A percentile compares a stretch with the other conserved stretches of the same genome.
These are phyloP conservation scores for Termitomyces sp. DNA, from an alignment of 768 basidiomycete species.

Conservation along the genomic window DNA sequence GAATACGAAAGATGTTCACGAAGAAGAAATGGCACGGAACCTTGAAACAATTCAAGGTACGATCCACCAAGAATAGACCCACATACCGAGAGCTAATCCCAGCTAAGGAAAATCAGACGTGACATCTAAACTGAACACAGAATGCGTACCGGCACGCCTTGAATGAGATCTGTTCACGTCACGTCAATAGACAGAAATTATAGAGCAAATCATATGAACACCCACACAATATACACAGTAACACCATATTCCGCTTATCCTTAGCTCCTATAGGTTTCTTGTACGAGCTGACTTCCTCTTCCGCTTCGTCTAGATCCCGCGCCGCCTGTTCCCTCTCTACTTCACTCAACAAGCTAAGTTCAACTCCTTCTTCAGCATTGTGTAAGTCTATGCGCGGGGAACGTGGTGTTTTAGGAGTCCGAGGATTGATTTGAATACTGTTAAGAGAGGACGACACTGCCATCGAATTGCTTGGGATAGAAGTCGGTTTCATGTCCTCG, in stretches of 20 bases:
- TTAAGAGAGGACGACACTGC: constrained; percentile 53
- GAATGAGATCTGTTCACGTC: constrained; percentile 54
- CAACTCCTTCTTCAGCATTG: constrained; percentile 47
- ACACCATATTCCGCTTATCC: constrained; percentile 80
- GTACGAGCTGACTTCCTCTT: constrained; percentile 18
- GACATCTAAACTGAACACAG: constrained; percentile 3
- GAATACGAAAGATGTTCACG: constrained; percentile 96
- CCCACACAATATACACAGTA: constrained; percentile 87
- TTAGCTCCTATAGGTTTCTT: constrained; percentile 56
- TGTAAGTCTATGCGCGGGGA: constrained; percentile 29
- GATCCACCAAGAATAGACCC: background rate
- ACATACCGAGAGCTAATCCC: constrained; percentile 81
- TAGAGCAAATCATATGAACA: constrained; percentile 11
- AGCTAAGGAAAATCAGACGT: constrained; percentile 36
- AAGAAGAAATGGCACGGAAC: constrained; percentile 94
- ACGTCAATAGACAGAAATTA: constrained; percentile 5
- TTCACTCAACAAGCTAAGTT: constrained; percentile 55
- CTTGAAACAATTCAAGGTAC: constrained; percentile 28
- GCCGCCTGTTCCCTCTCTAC: constrained; percentile 45
- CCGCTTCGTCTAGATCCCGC: constrained; percentile 36
- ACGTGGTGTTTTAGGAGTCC: constrained; percentile 40
- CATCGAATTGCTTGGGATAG: constrained; percentile 33
- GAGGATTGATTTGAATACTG: constrained; percentile 53
- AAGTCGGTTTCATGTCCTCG: constrained; percentile 36
- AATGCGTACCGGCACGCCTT: constrained; percentile 80